phyloP scores from a whole-genome alignment of 306 rosid genomes.

The Prunus mira region DNA sequence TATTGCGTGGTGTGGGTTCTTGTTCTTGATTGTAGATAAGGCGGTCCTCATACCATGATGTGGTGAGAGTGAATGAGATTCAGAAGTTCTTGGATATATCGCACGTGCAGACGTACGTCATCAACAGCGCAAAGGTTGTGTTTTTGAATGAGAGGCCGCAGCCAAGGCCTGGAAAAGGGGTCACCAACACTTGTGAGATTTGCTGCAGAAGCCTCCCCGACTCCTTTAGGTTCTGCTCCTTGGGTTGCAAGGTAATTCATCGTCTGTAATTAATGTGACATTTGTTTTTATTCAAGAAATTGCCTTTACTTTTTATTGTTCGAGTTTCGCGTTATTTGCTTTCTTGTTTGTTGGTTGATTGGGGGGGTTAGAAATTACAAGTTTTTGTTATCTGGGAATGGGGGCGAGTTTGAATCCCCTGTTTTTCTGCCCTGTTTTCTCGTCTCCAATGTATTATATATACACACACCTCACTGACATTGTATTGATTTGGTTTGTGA shows the following conservation, averaged over 20 bases:
- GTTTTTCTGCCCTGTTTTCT: not conserved
- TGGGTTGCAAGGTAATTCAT: slow-evolving; percentile 46
- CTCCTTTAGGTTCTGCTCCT: slow-evolving; percentile 48
- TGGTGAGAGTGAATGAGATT: slow-evolving; percentile 51
- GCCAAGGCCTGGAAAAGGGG: slow-evolving; percentile 49
- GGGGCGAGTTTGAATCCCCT: not conserved
- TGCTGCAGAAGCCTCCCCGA: slow-evolving; percentile 45
- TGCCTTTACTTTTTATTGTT: not conserved
- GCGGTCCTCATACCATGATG: slow-evolving; percentile 50
- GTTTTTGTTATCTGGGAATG: not conserved
- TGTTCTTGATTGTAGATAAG: slow-evolving; percentile 27
- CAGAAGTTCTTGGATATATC: slow-evolving; percentile 45
- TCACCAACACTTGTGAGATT: slow-evolving; percentile 47
- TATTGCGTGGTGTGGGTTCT: not conserved
- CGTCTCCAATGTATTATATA: not conserved
- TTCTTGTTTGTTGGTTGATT: not conserved
- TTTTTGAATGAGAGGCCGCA: slow-evolving; percentile 53
- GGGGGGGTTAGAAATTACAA: not conserved
- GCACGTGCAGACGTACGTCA: slow-evolving; percentile 44
- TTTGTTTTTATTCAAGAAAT: too few relatives aligned
- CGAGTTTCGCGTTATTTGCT: not conserved
- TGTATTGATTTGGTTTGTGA: not conserved
- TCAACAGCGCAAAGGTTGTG: slow-evolving; percentile 49
- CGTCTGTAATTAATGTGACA: too few relatives aligned
- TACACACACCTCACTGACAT: not conserved